These are phyloP conservation scores for Dendrobium huoshanense DNA, from an alignment of 106 monocot genomes.

Conservation along the genomic window DNA sequence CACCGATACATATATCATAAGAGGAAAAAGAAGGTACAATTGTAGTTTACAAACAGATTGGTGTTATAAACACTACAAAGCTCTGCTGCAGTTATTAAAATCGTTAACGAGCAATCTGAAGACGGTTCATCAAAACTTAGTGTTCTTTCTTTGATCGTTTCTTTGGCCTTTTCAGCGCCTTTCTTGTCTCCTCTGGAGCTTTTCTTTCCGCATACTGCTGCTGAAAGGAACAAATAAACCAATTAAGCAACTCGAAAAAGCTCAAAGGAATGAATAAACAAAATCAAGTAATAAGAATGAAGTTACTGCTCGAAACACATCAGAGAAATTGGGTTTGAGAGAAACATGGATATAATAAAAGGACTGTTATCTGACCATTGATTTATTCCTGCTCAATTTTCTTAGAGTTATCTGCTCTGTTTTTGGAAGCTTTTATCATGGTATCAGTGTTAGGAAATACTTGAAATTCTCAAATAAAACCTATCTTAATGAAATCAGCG, in stretches of 20 bases:
- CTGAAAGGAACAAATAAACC: neutral
- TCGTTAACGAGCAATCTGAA: neutral
- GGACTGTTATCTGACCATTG: no score
- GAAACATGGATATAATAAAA: neutral
- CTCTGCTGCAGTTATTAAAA: neutral
- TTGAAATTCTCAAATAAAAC: no score
- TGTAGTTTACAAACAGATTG: neutral
- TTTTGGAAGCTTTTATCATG: no score
- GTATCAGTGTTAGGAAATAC: no score
- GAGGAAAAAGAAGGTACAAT: neutral
- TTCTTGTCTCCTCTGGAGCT: constrained; percentile 9
- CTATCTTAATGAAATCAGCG: no score
- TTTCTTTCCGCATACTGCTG: neutral
- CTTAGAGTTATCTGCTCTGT: no score
- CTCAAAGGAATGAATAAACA: neutral
- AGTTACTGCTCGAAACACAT: neutral
- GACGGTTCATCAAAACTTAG: neutral
- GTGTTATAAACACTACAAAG: neutral
- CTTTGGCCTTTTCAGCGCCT: neutral
- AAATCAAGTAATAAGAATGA: neutral
- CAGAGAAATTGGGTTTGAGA: neutral
- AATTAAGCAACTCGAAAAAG: neutral
- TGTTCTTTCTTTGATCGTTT: constrained; percentile 9
- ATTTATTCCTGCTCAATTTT: no score
- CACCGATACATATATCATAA: neutral